Percentiles rank a stretch among this genome's conserved stretches.
These are phyloP conservation scores for Botrytis byssoidea DNA, from an alignment of 2,329 filamentous ascomycete genomes.

Conservation along the genomic window DNA sequence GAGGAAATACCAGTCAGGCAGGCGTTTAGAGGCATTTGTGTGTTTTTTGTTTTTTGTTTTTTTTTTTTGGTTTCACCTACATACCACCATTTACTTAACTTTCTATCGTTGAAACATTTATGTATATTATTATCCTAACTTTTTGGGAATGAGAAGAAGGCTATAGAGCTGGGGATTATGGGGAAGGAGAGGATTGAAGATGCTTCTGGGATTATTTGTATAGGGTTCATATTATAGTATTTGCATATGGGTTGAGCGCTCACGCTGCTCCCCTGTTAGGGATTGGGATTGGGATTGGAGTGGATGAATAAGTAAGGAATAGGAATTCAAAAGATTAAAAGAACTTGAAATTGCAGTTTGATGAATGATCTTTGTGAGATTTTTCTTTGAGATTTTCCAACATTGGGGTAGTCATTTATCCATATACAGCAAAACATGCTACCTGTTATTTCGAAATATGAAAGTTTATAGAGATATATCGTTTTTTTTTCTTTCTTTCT, in stretches of 20 bases:
- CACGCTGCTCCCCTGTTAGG: constrained; percentile 10
- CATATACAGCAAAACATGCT: too few relatives aligned
- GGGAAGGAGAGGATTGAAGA: not conserved
- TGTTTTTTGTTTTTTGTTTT: not conserved
- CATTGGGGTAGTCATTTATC: too few relatives aligned
- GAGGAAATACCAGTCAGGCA: constrained; percentile 17
- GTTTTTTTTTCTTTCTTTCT: not conserved
- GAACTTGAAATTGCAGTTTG: not conserved
- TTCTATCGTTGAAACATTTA: not conserved
- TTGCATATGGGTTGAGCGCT: constrained; percentile 18
- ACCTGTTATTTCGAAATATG: not conserved
- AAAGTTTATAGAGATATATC: not conserved
- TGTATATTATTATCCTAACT: constrained; percentile 6
- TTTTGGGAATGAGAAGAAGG: not conserved
- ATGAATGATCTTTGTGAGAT: not conserved
- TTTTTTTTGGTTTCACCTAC: not conserved
- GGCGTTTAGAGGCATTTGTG: constrained; percentile 10
- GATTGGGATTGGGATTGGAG: not conserved
- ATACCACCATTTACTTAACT: constrained; percentile 8
- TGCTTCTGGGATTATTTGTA: not conserved
- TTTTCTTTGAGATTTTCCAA: not conserved
- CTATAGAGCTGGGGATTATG: not conserved
- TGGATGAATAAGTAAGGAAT: not conserved
- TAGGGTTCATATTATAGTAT: not conserved
- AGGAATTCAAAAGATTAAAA: not conserved